These are phyloP conservation scores for Suhomyces terraborum DNA, from an alignment of 1,139 yeast genomes.

Conservation along the genomic window DNA sequence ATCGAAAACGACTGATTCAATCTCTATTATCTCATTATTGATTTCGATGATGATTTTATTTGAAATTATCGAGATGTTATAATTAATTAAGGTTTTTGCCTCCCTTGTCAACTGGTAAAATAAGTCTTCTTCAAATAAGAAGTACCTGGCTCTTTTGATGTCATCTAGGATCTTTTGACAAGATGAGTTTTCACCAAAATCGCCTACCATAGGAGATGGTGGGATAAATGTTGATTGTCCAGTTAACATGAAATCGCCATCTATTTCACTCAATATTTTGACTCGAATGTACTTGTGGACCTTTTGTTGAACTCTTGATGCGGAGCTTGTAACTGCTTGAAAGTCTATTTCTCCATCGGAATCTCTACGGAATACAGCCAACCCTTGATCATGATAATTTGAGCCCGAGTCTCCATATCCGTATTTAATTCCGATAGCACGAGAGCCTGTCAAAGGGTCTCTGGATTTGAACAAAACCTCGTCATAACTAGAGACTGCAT, in stretches of 20 bases:
- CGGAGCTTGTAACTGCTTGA: slow-evolving; percentile 27
- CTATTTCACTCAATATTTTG: slow-evolving; percentile 54
- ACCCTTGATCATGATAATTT: slow-evolving; percentile 63
- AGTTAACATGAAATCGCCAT: slow-evolving; percentile 51
- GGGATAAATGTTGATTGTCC: slow-evolving; percentile 46
- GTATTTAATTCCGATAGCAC: slow-evolving; percentile 73
- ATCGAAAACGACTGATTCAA: slow-evolving; percentile 59
- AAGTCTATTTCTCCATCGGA: slow-evolving; percentile 39
- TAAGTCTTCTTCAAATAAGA: slow-evolving; percentile 84
- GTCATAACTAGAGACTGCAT: slow-evolving; percentile 52
- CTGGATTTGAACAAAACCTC: slow-evolving; percentile 75
- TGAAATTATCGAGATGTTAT: slow-evolving; percentile 67
- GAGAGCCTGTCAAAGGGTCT: slow-evolving; percentile 49
- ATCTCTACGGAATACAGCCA: slow-evolving; percentile 59
- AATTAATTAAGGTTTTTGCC: slow-evolving; percentile 69
- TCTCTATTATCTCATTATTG: slow-evolving; percentile 67
- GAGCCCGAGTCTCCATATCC: slow-evolving; percentile 95
- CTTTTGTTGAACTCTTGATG: slow-evolving; percentile 29
- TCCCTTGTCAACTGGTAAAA: slow-evolving; percentile 73
- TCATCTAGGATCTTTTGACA: slow-evolving; percentile 49
- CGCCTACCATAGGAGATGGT: slow-evolving; percentile 15
- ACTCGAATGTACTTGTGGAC: slow-evolving; percentile 50
- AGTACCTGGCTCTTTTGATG: slow-evolving; percentile 63
- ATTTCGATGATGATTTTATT: slow-evolving; percentile 66
- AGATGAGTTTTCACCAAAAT: slow-evolving; percentile 8